These are phyloP conservation scores for Eutrema yunnanense DNA, from an alignment of 345 rosid genomes.

Conservation along the genomic window DNA sequence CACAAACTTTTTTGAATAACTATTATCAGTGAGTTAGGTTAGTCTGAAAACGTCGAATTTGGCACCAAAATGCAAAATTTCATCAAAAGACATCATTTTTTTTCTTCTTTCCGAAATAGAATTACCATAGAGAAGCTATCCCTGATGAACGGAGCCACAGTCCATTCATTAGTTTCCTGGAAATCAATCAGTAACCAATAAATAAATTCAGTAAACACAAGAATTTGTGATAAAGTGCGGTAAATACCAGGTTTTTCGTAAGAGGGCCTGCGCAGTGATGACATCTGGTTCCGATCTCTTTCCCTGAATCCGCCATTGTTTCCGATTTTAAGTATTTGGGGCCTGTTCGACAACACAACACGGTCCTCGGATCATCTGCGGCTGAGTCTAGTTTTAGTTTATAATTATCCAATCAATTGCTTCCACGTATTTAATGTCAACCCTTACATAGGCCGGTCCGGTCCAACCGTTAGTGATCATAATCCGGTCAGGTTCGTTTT, in stretches of 20 bases:
- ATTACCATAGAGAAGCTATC: conserved; percentile 88
- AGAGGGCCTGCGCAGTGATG: conserved; percentile 95
- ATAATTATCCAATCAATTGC: neutral
- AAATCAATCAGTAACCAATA: neutral
- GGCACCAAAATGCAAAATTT: neutral
- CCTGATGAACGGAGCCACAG: conserved; percentile 67
- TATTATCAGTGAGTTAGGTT: neutral
- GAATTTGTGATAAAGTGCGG: neutral
- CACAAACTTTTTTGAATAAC: neutral
- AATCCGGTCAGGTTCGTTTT: neutral
- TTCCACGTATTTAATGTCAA: neutral
- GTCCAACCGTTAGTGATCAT: neutral
- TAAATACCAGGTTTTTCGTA: conserved; percentile 53
- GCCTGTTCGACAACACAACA: neutral
- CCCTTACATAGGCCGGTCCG: neutral
- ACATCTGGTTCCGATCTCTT: conserved; percentile 36
- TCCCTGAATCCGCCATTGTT: conserved; percentile 42
- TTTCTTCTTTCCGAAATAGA: neutral
- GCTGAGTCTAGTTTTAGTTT: neutral
- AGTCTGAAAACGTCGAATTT: neutral
- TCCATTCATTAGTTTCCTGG: conserved; percentile 86
- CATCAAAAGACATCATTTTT: neutral
- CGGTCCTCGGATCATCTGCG: neutral
- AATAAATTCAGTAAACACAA: neutral
- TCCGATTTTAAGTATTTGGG: neutral